phyloP scores from a whole-genome alignment of 1,284 basidiomycete species.

The Ustilago loliicola region DNA sequence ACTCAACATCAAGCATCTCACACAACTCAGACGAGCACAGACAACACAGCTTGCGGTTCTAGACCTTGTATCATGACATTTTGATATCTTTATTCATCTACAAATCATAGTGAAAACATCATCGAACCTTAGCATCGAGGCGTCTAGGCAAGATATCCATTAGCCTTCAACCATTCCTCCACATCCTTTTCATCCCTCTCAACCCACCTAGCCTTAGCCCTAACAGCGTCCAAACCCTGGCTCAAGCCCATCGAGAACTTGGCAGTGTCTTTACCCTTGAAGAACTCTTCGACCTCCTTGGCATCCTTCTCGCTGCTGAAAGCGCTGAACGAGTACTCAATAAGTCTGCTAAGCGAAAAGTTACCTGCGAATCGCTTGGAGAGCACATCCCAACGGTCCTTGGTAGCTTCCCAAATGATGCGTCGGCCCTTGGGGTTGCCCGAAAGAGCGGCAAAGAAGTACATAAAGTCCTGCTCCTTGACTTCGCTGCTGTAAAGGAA shows the following conservation, averaged over 20 bases:
- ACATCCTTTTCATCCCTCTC: slow-evolving; percentile 77
- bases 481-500: slow-evolving; percentile 67
- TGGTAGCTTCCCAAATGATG: slow-evolving; percentile 69
- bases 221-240: slow-evolving; percentile 79
- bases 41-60: too few relatives aligned
- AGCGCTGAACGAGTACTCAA: slow-evolving; percentile 75
- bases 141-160: slow-evolving; percentile 56
- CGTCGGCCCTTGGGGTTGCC: slow-evolving; percentile 67
- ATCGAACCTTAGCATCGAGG: neutral
- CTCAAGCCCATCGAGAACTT: slow-evolving; percentile 76
- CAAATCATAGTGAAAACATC: neutral
- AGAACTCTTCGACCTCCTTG: slow-evolving; percentile 77
- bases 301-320: slow-evolving; percentile 81
- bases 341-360: slow-evolving; percentile 66
- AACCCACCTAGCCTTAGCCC: slow-evolving; percentile 76
- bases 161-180: slow-evolving; percentile 74
- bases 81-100: neutral
- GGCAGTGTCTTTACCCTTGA: slow-evolving; percentile 68
- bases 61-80: too few relatives aligned
- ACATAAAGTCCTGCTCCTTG: slow-evolving; percentile 70
- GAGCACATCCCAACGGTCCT: slow-evolving; percentile 68
- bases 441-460: slow-evolving; percentile 68
- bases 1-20: too few relatives aligned
- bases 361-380: slow-evolving; percentile 76
- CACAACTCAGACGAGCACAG: too few relatives aligned